These are phyloP conservation scores for Phyllosticta capitalensis DNA, from an alignment of 2,329 filamentous ascomycete species.

Conservation along the genomic window DNA sequence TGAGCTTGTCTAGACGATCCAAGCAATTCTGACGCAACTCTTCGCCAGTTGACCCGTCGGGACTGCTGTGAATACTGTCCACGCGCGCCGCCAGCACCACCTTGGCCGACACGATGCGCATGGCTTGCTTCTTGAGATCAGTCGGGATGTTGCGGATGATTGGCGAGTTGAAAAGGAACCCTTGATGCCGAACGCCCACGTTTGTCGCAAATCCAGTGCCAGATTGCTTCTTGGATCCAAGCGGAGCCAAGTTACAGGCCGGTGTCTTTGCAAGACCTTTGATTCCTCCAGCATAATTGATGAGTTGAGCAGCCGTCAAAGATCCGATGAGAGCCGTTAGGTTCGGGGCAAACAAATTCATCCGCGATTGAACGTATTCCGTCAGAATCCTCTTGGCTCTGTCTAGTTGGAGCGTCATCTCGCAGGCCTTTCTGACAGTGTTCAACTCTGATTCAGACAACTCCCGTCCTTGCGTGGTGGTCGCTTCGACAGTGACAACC, in stretches of 20 bases:
- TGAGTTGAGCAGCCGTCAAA: slow-evolving; percentile 87
- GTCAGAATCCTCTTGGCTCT: slow-evolving; percentile 78
- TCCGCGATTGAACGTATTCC: slow-evolving; percentile 91
- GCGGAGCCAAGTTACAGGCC: slow-evolving; percentile 81
- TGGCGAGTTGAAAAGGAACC: slow-evolving; percentile 84
- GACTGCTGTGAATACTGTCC: slow-evolving; percentile 72
- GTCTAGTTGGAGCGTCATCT: slow-evolving; percentile 82
- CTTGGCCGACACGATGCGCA: slow-evolving; percentile 90
- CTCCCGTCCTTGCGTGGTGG: slow-evolving; percentile 72
- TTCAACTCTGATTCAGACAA: slow-evolving; percentile 68
- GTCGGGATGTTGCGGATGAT: slow-evolving; percentile 77
- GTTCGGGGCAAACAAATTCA: slow-evolving; percentile 94
- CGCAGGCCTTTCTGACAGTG: slow-evolving; percentile 66
- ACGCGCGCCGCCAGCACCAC: slow-evolving; percentile 87
- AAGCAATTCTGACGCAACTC: slow-evolving; percentile 74
- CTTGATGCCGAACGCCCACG: slow-evolving; percentile 80
- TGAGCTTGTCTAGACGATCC: slow-evolving; percentile 82
- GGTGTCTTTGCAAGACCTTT: slow-evolving; percentile 85
- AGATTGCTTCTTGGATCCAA: slow-evolving; percentile 81
- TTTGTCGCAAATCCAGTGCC: slow-evolving; percentile 84
- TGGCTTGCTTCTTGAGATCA: slow-evolving; percentile 84
- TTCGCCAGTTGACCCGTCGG: slow-evolving; percentile 74
- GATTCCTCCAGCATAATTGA: slow-evolving; percentile 85
- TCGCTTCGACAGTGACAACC: slow-evolving; percentile 92
- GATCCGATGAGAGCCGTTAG: slow-evolving; percentile 84